Evolutionary conservation across 305 asterid genomes (phyloP).

Genomic region (Fraxinus xanthoxyloides): DNA sequence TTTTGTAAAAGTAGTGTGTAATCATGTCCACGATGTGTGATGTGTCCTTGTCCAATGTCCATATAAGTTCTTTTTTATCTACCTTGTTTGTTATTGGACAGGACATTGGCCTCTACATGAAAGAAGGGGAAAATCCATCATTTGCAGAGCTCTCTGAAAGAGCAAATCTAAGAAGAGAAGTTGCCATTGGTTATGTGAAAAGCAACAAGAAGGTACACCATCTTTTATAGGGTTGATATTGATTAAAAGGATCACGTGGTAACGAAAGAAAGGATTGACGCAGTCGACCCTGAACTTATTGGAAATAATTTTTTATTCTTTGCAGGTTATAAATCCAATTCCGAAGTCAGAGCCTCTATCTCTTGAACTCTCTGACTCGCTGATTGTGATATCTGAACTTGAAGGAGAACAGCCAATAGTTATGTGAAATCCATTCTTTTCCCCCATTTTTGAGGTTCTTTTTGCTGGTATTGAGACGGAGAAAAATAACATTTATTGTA

Average conservation of each 20-base stretch:
- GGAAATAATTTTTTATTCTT: background rate
- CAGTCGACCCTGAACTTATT: background rate
- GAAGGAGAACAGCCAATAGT: slow-evolving; percentile 81
- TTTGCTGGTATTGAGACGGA: background rate
- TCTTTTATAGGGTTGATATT: slow-evolving; percentile 9
- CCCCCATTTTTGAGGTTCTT: background rate
- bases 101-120: slow-evolving; percentile 84
- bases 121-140: slow-evolving; percentile 68
- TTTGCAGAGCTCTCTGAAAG: slow-evolving; percentile 87
- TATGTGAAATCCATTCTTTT: slow-evolving; percentile 26
- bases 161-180: slow-evolving; percentile 85
- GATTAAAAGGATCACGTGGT: background rate
- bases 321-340: slow-evolving; percentile 82
- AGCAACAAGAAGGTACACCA: slow-evolving; percentile 64
- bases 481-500: background rate
- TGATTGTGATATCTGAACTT: slow-evolving; percentile 89
- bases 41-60: background rate
- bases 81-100: slow-evolving; percentile 27
- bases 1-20: background rate
- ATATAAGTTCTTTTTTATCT: background rate
- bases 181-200: slow-evolving; percentile 82
- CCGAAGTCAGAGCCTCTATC: slow-evolving; percentile 70
- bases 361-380: slow-evolving; percentile 52
- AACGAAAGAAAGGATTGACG: background rate
- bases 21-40: background rate